These are phyloP conservation scores for Marchantia polymorpha DNA, from an alignment of 225 moss, liverwort and hornwort genomes.

Conservation along the genomic window DNA sequence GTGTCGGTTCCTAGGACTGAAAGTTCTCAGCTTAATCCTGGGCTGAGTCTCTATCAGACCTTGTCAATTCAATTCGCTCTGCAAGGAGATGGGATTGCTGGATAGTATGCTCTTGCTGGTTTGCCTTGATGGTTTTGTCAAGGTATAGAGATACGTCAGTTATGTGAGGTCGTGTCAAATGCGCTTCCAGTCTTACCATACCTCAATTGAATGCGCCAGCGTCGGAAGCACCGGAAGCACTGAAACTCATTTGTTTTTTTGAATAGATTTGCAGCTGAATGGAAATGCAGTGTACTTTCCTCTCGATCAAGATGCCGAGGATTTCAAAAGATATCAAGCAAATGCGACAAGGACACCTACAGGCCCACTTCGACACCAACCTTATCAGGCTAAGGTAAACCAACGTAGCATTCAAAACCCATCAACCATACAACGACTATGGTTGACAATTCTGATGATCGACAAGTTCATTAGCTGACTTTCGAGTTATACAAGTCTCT, in stretches of 20 bases:
- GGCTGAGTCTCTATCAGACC: too few species aligned
- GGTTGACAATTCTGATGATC: not conserved
- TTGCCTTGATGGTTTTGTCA: too few species aligned
- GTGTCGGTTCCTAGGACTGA: too few species aligned
- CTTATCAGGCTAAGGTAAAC: not conserved
- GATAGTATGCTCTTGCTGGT: too few species aligned
- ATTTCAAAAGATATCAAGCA: constrained; percentile 52
- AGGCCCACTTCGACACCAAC: constrained; percentile 1
- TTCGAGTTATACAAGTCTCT: not conserved
- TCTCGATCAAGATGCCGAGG: constrained; percentile 76
- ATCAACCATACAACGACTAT: not conserved
- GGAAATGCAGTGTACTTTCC: constrained; percentile 63
- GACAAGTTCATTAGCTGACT: not conserved
- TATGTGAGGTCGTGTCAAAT: too few species aligned
- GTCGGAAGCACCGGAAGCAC: not conserved
- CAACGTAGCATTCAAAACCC: not conserved
- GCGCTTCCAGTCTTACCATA: not conserved
- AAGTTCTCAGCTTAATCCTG: too few species aligned
- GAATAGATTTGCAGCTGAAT: constrained; percentile 66
- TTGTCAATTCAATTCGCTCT: too few species aligned
- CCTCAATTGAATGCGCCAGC: not conserved
- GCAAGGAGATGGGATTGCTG: too few species aligned
- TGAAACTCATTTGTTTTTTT: not conserved
- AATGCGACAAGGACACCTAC: constrained; percentile 6
- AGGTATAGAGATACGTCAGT: too few species aligned